phyloP scores from a whole-genome alignment of 768 basidiomycete genomes.

The Coprinellus micaceus region DNA sequence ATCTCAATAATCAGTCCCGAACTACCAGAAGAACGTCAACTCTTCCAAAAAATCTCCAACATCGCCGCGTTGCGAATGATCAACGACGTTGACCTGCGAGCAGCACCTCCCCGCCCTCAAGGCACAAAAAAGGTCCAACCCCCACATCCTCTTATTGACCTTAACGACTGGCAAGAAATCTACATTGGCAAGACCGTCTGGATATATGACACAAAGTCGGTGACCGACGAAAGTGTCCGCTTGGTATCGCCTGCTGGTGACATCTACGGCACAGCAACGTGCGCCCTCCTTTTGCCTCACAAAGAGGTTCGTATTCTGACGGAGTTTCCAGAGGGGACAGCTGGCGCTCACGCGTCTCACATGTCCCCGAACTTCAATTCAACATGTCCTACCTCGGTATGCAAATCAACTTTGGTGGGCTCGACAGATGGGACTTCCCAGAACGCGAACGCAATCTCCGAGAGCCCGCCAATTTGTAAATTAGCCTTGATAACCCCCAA shows the following conservation, averaged over 20 bases:
- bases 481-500: conserved; percentile 2
- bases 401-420: conserved; percentile 72
- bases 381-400: conserved; percentile 56
- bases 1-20: conserved; percentile 52
- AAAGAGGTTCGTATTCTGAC: background rate
- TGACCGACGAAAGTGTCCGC: conserved; percentile 61
- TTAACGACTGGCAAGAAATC: conserved; percentile 66
- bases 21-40: conserved; percentile 34
- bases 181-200: conserved; percentile 67
- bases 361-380: conserved; percentile 71
- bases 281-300: conserved; percentile 25
- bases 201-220: conserved; percentile 71
- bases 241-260: conserved; percentile 61
- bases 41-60: conserved; percentile 56
- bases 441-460: conserved; percentile 62
- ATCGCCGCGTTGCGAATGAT: conserved; percentile 62
- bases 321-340: conserved; percentile 61
- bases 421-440: conserved; percentile 66
- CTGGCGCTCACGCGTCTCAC: conserved; percentile 69
- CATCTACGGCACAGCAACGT: conserved; percentile 78
- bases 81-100: conserved; percentile 66
- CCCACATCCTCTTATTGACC: conserved; percentile 58
- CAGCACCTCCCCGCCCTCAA: conserved; percentile 43
- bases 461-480: conserved; percentile 37
- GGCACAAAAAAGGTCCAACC: conserved; percentile 39